Base-by-base conservation (phyloP, 2,329 filamentous ascomycete genomes). In the Neurospora sp. region DNA sequence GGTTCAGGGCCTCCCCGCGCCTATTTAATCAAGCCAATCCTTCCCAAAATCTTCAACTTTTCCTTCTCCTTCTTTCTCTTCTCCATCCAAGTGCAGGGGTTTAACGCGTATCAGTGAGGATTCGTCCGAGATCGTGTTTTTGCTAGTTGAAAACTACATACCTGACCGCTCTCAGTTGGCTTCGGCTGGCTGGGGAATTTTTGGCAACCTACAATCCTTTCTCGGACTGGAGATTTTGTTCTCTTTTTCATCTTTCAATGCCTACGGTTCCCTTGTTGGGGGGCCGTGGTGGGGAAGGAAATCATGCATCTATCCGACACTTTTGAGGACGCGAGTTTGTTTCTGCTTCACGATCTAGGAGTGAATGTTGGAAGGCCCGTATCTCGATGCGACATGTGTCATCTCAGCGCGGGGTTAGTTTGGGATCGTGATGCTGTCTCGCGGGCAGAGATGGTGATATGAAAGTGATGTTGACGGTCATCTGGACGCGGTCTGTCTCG, bases 131-230 rank as follows among this genome's bases (percentile, higher is more conserved):
- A 88, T 87, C 86, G 87, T 87, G 86, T 92, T 92, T 91, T 92
- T 93, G 91, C 91, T 93, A 91, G 90, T 92, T 92, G 90, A 91
- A 91, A 92, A 91, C 90, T 92, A 91, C 84, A 76, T 85, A 84
- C 85, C 87, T 91, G 90, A 92, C 90, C 85, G 85, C 91, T 93
- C 84, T 84, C 85, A 82, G 77, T 86, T 87, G 88, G 89, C 86
- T 87, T 85, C 84, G 83, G 86, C 84, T 86, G 86, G 87, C 82
- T 83, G 86, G 85, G 90, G 91, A 93, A 93, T 93, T 90, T 93
- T 93, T 93, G 90, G 83, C 86, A 84, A 77, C 77, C 77, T 78
- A 79, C 76, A 74, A 71, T 76, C 81, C 76, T 76, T 36, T 62
- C 52, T 62, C 28, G 52, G 52, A 62, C 23, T 62, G 52, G 52